Percentiles rank a stretch among this genome's conserved stretches.
Conservation (phyloP, 1,139 yeast species). For the Eremothecium sinecaudum region DNA sequence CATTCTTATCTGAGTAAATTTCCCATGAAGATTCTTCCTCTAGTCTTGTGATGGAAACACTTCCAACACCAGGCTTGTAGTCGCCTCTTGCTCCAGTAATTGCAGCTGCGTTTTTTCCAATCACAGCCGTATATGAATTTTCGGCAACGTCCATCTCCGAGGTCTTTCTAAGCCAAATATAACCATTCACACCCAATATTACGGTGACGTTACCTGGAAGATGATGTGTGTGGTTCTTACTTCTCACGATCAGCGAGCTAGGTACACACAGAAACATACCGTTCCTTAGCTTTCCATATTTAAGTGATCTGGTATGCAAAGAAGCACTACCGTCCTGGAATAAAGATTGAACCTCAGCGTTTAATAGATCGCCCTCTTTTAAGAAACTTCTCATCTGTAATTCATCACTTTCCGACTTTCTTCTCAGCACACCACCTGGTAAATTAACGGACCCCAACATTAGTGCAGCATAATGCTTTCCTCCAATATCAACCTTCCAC, state of each 20-base stretch:
- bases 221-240: conserved; percentile 77
- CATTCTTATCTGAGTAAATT: conserved; percentile 87
- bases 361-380: conserved; percentile 93
- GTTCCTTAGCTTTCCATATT: conserved; percentile 89
- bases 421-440: conserved; percentile 92
- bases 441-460: conserved; percentile 92
- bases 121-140: conserved; percentile 29
- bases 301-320: conserved; percentile 85
- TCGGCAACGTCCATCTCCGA: conserved; percentile 31
- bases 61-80: conserved; percentile 50
- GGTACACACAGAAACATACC: conserved; percentile 81
- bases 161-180: conserved; percentile 82
- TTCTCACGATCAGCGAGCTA: conserved; percentile 67
- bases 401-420: conserved; percentile 93
- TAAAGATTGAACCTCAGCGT: conserved; percentile 91
- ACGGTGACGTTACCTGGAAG: conserved; percentile 87
- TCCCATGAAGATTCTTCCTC: conserved; percentile 96
- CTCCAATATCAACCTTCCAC: conserved; percentile 97
- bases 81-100: conserved; percentile 34
- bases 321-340: conserved; percentile 90
- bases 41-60: conserved; percentile 67
- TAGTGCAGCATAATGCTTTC: conserved; percentile 80
- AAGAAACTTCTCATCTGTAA: conserved; percentile 88
- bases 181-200: conserved; percentile 91
- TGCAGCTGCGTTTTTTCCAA: conserved; percentile 35